Conservation (phyloP, 768 basidiomycete genomes). For the Tricholomella constricta region DNA sequence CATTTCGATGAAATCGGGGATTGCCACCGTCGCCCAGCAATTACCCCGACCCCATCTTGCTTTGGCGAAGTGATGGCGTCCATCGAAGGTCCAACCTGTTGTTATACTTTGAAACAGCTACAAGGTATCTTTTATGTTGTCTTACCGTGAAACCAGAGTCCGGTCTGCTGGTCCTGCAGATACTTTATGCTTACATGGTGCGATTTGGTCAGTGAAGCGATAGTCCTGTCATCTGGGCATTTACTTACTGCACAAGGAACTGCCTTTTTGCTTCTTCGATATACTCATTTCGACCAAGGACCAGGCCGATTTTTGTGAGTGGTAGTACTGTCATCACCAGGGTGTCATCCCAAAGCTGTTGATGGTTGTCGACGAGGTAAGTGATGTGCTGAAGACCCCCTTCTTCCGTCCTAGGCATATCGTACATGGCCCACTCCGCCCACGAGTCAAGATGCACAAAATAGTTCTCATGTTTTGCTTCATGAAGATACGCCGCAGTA, state of each 20-base stretch:
- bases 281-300: slow-evolving; percentile 51
- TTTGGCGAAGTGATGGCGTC: slow-evolving; percentile 45
- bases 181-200: slow-evolving; percentile 39
- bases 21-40: slow-evolving; percentile 52
- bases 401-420: slow-evolving; percentile 48
- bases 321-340: slow-evolving; percentile 62
- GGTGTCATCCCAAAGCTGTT: slow-evolving; percentile 60
- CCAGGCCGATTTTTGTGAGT: slow-evolving; percentile 54
- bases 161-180: slow-evolving; percentile 43
- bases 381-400: slow-evolving; percentile 52
- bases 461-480: slow-evolving; percentile 35
- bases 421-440: slow-evolving; percentile 55
- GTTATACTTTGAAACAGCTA: not conserved
- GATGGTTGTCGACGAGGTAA: slow-evolving; percentile 40
- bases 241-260: slow-evolving; percentile 48
- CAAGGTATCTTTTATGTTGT: not conserved
- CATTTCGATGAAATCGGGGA: slow-evolving; percentile 51
- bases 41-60: slow-evolving; percentile 59
- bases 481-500: slow-evolving; percentile 46
- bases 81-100: slow-evolving; percentile 47
- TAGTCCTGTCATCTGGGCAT: not conserved
- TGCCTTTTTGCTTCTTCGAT: slow-evolving; percentile 57
- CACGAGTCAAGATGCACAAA: slow-evolving; percentile 44
- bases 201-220: not conserved
- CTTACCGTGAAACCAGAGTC: slow-evolving; percentile 51